These are phyloP conservation scores for Neoarthrinium moseri DNA, from an alignment of 2,329 filamentous ascomycete genomes.

Conservation along the genomic window DNA sequence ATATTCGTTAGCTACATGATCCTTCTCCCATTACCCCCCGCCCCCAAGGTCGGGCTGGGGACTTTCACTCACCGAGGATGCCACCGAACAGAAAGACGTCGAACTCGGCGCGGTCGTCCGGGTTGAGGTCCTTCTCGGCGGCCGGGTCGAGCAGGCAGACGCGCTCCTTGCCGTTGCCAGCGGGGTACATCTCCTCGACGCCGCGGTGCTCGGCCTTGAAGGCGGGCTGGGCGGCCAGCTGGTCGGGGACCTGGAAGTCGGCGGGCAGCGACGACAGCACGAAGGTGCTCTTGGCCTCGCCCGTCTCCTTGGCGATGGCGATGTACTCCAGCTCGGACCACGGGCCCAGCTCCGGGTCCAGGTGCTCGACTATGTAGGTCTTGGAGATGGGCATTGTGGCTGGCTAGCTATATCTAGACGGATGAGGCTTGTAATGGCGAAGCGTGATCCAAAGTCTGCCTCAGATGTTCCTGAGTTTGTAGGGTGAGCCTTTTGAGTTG, in stretches of 20 bases:
- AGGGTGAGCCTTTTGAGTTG: too few relatives aligned
- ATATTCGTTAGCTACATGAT: constrained; percentile 9
- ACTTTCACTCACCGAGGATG: constrained; percentile 70
- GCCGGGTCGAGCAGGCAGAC: constrained; percentile 90
- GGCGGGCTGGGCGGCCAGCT: constrained; percentile 53
- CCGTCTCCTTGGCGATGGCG: constrained; percentile 80
- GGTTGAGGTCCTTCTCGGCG: constrained; percentile 76
- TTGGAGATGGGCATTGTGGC: constrained; percentile 40
- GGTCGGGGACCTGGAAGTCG: constrained; percentile 62
- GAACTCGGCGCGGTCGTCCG: constrained; percentile 79
- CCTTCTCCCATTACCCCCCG: neutral
- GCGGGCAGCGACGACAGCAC: constrained; percentile 78
- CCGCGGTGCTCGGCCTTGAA: constrained; percentile 73
- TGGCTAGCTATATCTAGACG: too few relatives aligned
- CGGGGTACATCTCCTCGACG: constrained; percentile 79
- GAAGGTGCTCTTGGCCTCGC: constrained; percentile 65
- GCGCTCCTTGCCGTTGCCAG: constrained; percentile 60
- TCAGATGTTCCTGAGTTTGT: too few relatives aligned
- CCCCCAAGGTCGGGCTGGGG: constrained; percentile 9
- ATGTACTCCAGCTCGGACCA: constrained; percentile 96
- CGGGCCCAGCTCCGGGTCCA: constrained; percentile 88
- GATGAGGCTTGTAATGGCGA: too few relatives aligned
- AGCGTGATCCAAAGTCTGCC: too few relatives aligned
- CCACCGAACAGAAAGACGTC: constrained; percentile 94
- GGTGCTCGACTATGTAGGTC: constrained; percentile 93